phyloP scores from a whole-genome alignment of 345 rosid genomes.

The Bruguiera gymnorhiza region DNA sequence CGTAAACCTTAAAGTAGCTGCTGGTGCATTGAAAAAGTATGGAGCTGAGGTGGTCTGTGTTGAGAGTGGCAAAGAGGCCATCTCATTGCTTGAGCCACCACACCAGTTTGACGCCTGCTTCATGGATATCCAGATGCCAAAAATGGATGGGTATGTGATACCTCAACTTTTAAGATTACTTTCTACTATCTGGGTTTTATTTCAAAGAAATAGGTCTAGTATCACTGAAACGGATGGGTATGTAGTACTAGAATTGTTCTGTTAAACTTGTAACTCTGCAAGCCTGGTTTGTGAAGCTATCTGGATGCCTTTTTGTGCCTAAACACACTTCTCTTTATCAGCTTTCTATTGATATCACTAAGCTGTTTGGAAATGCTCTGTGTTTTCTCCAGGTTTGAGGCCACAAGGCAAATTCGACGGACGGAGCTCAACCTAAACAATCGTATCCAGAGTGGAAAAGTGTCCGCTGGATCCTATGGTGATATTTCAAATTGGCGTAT shows the following conservation, averaged over 20 bases:
- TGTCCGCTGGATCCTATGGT: constrained; percentile 28
- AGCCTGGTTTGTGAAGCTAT: not conserved
- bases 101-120: constrained; percentile 92
- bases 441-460: constrained; percentile 34
- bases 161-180: not conserved
- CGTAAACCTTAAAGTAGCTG: constrained; percentile 89
- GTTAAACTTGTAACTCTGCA: not conserved
- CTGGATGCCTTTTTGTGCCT: not conserved
- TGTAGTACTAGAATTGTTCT: constrained; percentile 9
- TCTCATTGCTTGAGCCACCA: constrained; percentile 59
- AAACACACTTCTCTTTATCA: not conserved
- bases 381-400: constrained; percentile 58
- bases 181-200: not conserved
- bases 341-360: not conserved
- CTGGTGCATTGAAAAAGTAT: constrained; percentile 79
- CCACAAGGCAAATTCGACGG: constrained; percentile 66
- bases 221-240: constrained; percentile 74
- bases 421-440: constrained; percentile 45
- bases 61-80: constrained; percentile 64
- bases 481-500: constrained; percentile 47
- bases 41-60: constrained; percentile 90
- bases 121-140: constrained; percentile 99
- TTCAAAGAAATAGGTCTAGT: too few relatives aligned
- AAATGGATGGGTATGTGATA: constrained; percentile 83
- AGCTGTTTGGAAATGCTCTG: not conserved